Evolutionary conservation across 2,329 filamentous ascomycete genomes (phyloP).

Genomic region (Pleomassaria siparia): DNA sequence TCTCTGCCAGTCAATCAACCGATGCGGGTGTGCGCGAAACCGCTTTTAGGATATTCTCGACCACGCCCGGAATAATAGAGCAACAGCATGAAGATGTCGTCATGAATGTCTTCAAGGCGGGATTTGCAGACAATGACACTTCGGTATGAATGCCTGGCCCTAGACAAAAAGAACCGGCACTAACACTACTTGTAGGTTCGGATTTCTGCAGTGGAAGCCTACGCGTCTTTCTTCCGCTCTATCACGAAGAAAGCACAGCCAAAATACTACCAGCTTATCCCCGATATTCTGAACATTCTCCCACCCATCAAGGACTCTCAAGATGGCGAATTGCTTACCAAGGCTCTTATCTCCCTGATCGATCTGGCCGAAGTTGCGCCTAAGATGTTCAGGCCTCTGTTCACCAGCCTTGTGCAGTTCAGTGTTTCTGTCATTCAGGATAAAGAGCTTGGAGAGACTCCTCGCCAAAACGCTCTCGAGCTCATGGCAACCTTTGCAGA

Average conservation of each 20-base stretch:
- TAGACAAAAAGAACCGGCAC: constrained; percentile 11
- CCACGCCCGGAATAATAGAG: constrained; percentile 93
- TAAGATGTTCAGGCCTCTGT: constrained; percentile 97
- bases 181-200: constrained; percentile 64
- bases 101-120: constrained; percentile 81
- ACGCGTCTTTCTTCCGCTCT: constrained; percentile 92
- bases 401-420: constrained; percentile 89
- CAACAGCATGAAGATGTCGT: constrained; percentile 94
- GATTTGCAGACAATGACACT: constrained; percentile 86
- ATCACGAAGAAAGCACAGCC: constrained; percentile 83
- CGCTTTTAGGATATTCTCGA: constrained; percentile 92
- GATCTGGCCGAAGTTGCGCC: constrained; percentile 92
- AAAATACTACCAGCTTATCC: constrained; percentile 85
- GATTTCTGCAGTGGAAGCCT: constrained; percentile 93
- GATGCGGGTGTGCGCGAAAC: constrained; percentile 85
- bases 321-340: constrained; percentile 88
- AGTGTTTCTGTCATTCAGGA: constrained; percentile 92
- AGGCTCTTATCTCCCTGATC: constrained; percentile 86
- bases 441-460: constrained; percentile 87
- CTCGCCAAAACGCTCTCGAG: constrained; percentile 91
- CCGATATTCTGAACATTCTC: constrained; percentile 90
- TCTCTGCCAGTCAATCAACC: constrained; percentile 84
- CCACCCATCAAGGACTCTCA: constrained; percentile 89
- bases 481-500: constrained; percentile 98
- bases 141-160: constrained; percentile 53